Evolutionary conservation across 2,329 filamentous ascomycete genomes (phyloP).

Genomic region (Fusarium chuoi): DNA sequence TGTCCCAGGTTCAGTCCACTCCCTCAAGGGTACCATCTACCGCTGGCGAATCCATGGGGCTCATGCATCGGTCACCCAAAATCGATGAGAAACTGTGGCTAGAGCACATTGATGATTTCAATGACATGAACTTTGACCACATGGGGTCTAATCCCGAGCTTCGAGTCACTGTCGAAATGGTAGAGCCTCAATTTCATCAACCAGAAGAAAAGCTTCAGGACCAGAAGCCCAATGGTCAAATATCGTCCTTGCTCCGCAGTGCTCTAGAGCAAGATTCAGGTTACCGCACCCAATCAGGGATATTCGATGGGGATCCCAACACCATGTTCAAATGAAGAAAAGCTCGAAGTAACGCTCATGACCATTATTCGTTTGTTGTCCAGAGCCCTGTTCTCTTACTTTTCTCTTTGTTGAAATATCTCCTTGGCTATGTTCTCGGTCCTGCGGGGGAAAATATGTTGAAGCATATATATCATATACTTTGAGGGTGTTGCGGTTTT

Average conservation of each 20-base stretch:
- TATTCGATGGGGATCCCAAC: not conserved
- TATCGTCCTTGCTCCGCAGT: not conserved
- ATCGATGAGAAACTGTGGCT: slow-evolving; percentile 4
- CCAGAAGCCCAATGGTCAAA: not conserved
- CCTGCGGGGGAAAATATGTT: not conserved
- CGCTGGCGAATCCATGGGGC: slow-evolving; percentile 12
- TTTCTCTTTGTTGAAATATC: not conserved
- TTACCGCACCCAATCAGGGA: slow-evolving; percentile 1
- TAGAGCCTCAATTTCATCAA: not conserved
- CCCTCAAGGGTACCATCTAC: slow-evolving; percentile 27
- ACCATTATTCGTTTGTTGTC: not conserved
- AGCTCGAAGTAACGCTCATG: not conserved
- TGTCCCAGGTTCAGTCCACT: slow-evolving; percentile 18
- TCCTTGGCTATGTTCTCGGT: not conserved
- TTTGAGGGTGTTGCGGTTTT: not conserved
- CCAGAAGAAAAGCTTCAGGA: not conserved
- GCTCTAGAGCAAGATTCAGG: slow-evolving; percentile 22
- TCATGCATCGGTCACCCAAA: slow-evolving; percentile 13
- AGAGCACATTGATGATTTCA: not conserved
- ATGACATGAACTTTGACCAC: not conserved
- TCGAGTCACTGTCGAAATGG: not conserved
- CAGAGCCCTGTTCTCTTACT: not conserved
- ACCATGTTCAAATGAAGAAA: slow-evolving; percentile 13
- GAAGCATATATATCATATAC: not conserved
- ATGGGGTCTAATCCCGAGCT: slow-evolving; percentile 18